Percentiles rank a stretch among this genome's conserved stretches.
Evolutionary conservation across 2,329 filamentous ascomycete genomes (phyloP).

Genomic region (Canariomyces notabilis): DNA sequence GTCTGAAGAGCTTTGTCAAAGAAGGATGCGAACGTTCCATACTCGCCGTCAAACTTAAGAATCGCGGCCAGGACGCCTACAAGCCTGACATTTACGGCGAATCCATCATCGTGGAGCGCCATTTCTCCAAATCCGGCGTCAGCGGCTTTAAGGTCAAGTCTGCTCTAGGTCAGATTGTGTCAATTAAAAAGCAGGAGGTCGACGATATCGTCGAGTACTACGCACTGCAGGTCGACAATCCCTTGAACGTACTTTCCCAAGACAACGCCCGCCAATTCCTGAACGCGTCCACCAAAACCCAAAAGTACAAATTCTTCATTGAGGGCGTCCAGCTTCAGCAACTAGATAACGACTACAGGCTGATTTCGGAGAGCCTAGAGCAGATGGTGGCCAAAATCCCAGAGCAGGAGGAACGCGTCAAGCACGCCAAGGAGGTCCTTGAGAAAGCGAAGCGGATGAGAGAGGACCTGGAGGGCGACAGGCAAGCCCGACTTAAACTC

Average conservation of each 20-base stretch:
- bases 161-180: conserved; percentile 63
- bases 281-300: conserved; percentile 70
- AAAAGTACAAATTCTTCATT: conserved; percentile 96
- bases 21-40: conserved; percentile 73
- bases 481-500: conserved; percentile 57
- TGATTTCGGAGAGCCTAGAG: conserved; percentile 75
- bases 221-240: conserved; percentile 91
- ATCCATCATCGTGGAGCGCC: conserved; percentile 83
- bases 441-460: conserved; percentile 61
- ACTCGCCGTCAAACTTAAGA: conserved; percentile 84
- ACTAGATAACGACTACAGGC: conserved; percentile 82
- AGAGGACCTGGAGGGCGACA: conserved; percentile 60
- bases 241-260: conserved; percentile 91
- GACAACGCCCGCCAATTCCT: conserved; percentile 93
- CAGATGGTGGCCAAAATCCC: conserved; percentile 61
- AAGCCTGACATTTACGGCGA: conserved; percentile 76
- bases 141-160: conserved; percentile 87
- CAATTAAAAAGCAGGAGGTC: conserved; percentile 77
- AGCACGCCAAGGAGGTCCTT: conserved; percentile 50
- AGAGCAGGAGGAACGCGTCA: conserved; percentile 59
- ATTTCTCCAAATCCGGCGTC: conserved; percentile 69
- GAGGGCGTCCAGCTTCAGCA: conserved; percentile 91
- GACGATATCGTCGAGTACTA: conserved; percentile 94
- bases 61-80: conserved; percentile 79
- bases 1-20: conserved; percentile 83